Percentiles rank a stretch among this genome's conserved stretches.
Conservation (phyloP, 2,329 filamentous ascomycete species). For the Epicoccum sorghinum region DNA sequence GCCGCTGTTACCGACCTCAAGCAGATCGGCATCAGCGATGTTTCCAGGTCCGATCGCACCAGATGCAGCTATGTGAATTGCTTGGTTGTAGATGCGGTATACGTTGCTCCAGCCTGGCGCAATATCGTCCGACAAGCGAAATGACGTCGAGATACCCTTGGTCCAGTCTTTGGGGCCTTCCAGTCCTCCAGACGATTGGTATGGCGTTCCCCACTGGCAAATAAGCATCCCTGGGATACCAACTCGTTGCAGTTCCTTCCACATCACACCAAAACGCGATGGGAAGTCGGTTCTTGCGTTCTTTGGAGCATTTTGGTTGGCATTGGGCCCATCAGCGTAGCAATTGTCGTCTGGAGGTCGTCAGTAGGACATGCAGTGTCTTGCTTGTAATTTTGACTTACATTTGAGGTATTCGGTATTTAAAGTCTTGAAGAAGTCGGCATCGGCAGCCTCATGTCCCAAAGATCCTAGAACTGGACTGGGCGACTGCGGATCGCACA, state of each 20-base stretch:
- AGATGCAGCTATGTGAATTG: conserved; percentile 25
- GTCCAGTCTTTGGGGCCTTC: conserved; percentile 27
- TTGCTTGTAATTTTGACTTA: neutral
- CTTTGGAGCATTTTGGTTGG: conserved; percentile 26
- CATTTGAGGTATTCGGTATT: conserved; percentile 30
- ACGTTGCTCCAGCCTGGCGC: conserved; percentile 21
- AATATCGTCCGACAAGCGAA: conserved; percentile 27
- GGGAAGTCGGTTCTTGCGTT: conserved; percentile 23
- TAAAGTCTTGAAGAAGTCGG: conserved; percentile 27
- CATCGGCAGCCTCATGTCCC: conserved; percentile 25
- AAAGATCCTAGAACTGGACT: conserved; percentile 24
- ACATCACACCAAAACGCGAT: conserved; percentile 24
- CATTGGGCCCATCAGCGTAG: conserved; percentile 22
- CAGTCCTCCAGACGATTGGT: conserved; percentile 16
- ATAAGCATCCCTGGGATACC: conserved; percentile 25
- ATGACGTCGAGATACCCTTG: conserved; percentile 26
- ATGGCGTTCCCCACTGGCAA: conserved; percentile 27
- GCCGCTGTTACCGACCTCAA: conserved; percentile 24
- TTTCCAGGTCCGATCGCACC: conserved; percentile 23
- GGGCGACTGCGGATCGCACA: conserved; percentile 25
- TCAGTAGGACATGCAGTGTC: neutral
- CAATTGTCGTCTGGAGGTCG: conserved; percentile 24
- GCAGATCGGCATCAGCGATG: conserved; percentile 28
- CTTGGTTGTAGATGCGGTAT: conserved; percentile 31
- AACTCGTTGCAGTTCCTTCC: conserved; percentile 27